Base-by-base conservation (phyloP, 176 grass and related monocot genomes). In the Urochloa ruziziensis region DNA sequence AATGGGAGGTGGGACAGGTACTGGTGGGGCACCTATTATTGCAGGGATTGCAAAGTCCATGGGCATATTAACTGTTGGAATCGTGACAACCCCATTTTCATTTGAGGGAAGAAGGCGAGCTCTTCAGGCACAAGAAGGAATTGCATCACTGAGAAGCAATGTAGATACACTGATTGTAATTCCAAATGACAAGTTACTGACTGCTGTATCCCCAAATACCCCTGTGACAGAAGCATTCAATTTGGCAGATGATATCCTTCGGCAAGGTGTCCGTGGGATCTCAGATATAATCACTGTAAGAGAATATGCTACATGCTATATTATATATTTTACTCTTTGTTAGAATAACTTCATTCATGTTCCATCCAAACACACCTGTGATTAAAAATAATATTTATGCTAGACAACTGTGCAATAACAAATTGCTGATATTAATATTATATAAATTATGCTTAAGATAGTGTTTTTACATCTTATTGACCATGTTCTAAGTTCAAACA, bases 1-100 rank as follows among this genome's bases (percentile, higher is more conserved):
- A 85, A 96, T 96, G 94, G 91, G 94, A 33, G 94, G 94, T 44
- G 94, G 94, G 59, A 96, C 94, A 13, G 94, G 91, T n/a, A 96
- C 94, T 67, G 94, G 94, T 0, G 91, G 91, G 7, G 94, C 91
- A 2, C 94, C 94, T 17, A 33, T 93, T 60, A 92, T 96, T 75
- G 91, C 94, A 23, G 91, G 88, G 44, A 89, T 93, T 61, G 91
- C 94, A 16, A 96, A 90, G 82, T 93, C 94, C 49, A 80, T 96
- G 94, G 94, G 94, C 46, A 96, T 96, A 49, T 78, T 93, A 83
- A 96, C 94, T 82, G 91, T 96, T 3, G 91, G 91, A 44, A 96
- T 96, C 67, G 91, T 91, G 48, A 96, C 94, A n/a, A 93, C 88
- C 3, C 94, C 94, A 6, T 96, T 96, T 86, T 87, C 94, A 56